Evolutionary conservation across 331 rosid species (phyloP), one percentile per base, ranked within the genome.

Genomic region (Cucumis variabilis): DNA sequence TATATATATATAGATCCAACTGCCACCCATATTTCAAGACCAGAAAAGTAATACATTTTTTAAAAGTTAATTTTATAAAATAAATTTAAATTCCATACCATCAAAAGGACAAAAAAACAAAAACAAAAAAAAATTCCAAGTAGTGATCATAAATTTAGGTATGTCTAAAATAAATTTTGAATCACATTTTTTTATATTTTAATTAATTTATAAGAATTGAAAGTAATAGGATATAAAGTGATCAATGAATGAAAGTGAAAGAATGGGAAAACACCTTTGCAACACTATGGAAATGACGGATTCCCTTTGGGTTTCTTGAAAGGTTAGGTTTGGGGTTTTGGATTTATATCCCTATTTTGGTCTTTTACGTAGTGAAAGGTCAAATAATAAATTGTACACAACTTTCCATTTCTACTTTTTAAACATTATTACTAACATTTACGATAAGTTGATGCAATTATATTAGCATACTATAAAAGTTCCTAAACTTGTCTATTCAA

Each of bases 301-400:
- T 80, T 25, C 50, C 85, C 85, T 27, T 80, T 80, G 85, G 27
- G 85, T 27, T 80, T 80, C 10, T 53, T 58, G 50, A 80, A 80
- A 80, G 85, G 85, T 53, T 80, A 51, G 16, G 13, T 41, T 24
- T 25, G 14, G 66, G 83, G 66, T 15, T 55, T 77, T 77, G 83
- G 63, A 48, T 48, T 80, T 80, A 28, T 74, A 25, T 51, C 27
- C 24, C 48, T 20, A 19, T 79, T 58, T 53, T 80, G 68, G 44
- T 55, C 66, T 78, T 16, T 13, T 13, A 13, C 8, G 24, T 17
- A 16, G 24, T 72, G 78, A 72, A 74, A 37, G 80, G 80, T 37
- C 80, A 74, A 74, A 21, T 74, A 41, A 74, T 74, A 41, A 58
- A 58, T 58, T 58, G 23, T 6, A 58, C 2, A 53, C 16, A 58